Evolutionary conservation across 306 rosid species (phyloP), one percentile per base, ranked within the genome.

Genomic region (Citrullus colocynthis): DNA sequence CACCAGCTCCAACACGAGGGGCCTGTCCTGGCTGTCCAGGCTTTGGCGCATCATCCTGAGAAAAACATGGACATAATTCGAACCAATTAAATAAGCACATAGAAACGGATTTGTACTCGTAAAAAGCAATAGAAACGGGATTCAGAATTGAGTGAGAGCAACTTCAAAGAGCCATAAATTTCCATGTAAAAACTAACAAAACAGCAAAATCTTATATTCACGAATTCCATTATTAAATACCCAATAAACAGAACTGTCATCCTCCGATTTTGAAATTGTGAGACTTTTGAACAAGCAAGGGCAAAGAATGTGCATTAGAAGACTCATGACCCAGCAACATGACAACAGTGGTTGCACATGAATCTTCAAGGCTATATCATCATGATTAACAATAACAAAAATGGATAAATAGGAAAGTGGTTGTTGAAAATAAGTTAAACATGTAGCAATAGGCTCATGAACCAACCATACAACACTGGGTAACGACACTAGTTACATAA

Each of bases 11-110:
- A 63, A 90, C 84, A 15, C 91, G 90, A 36, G 94, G 87, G 16
- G 87, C 86, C 83, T 88, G 94, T 52, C 94, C 91, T 36, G 94
- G 90, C 61, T 88, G 94, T 9, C 91, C 91, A 4, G 94, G 89
- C 82, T 90, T 88, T 59, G 88, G 90, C 1, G 49, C 80, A 61
- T 90, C 94, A 52, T 90, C 94, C 94, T 90, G 44, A 30, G 79
- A 77, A 76, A 24, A 8, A 21, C 39, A 60, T 28, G 16, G 39
- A 48, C 34, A 14, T 8, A 36, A 15, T 24, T 30, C 42, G 48
- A 56, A 1, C 44, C 5, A 16, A 9, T 9, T 13, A 73, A 73
- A 32, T 18, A 32, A 32, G 62, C 21, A 73, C 16, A 72, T 1
- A 71, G 9, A 70, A 71, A 15, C 28, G 61, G 11, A n/a, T 56